A percentile compares a stretch with the other conserved stretches of the same genome.
phyloP scores from a whole-genome alignment of 257 asterid species.

The Anisodus tanguticus region DNA sequence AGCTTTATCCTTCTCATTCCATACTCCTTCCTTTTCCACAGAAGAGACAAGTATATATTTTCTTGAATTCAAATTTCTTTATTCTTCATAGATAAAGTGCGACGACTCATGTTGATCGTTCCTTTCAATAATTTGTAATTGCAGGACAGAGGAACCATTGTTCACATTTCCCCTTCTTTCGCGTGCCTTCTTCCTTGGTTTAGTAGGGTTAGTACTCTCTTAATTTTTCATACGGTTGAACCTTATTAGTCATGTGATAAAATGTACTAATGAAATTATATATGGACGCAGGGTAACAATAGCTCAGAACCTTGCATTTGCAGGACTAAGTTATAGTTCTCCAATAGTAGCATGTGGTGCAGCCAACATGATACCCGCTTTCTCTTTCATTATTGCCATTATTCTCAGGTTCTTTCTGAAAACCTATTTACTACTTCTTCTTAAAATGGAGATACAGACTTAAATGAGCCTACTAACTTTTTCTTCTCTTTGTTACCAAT shows the following conservation, averaged over 20 bases:
- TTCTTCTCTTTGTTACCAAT: not conserved
- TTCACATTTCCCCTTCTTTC: constrained; percentile 49
- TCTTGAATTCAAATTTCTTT: not conserved
- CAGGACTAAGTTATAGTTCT: constrained; percentile 76
- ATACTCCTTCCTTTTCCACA: constrained; percentile 42
- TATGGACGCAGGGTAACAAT: constrained; percentile 59
- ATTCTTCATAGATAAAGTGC: not conserved
- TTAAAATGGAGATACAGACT: not conserved
- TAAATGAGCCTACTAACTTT: not conserved
- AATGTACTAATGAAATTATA: not conserved
- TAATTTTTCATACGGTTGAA: not conserved
- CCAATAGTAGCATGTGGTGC: constrained; percentile 77
- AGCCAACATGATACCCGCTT: constrained; percentile 71
- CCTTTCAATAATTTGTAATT: not conserved
- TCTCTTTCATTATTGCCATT: constrained; percentile 61
- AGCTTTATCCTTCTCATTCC: constrained; percentile 60
- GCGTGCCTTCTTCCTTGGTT: constrained; percentile 63
- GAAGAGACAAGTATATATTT: constrained; percentile 41
- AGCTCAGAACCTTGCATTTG: constrained; percentile 73
- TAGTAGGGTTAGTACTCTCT: constrained; percentile 55
- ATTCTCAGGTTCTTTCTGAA: constrained; percentile 50
- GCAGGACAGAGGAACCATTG: constrained; percentile 54
- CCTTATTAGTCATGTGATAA: not conserved
- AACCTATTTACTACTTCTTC: not conserved
- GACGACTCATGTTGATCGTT: not conserved